These are phyloP conservation scores for Xylaria nigripes DNA, from an alignment of 495 filamentous ascomycete species.

Conservation along the genomic window DNA sequence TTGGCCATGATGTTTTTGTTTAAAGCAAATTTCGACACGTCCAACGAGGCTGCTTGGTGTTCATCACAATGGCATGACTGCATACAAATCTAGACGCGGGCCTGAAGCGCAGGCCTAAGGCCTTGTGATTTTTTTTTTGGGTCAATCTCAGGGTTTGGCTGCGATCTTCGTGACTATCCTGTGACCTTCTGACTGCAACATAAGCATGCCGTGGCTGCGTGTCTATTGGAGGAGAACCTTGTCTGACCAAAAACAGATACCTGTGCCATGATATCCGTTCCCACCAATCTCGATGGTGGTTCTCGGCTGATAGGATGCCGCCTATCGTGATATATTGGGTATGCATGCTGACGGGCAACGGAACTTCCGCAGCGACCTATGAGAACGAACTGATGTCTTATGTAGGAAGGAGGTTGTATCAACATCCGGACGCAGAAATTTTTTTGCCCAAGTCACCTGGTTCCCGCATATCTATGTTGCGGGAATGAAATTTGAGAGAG, in stretches of 20 bases:
- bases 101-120: not conserved
- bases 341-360: conserved; percentile 8
- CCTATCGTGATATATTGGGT: conserved; percentile 11
- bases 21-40: not conserved
- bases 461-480: not conserved
- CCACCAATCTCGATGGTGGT: not conserved
- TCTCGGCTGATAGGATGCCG: conserved; percentile 9
- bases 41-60: not conserved
- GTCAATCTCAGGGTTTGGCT: not conserved
- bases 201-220: conserved; percentile 10
- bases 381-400: not conserved
- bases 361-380: not conserved
- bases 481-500: not conserved
- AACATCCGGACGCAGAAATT: not conserved
- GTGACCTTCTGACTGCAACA: conserved; percentile 7
- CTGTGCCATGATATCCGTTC: conserved; percentile 5
- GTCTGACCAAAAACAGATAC: not conserved
- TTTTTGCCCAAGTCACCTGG: conserved; percentile 1
- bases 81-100: not conserved
- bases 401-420: not conserved
- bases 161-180: conserved; percentile 5
- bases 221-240: conserved; percentile 5
- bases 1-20: not conserved
- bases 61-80: not conserved
- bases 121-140: conserved; percentile 4